Base-by-base conservation (phyloP, 345 rosid species). In the Erucastrum elatum region DNA sequence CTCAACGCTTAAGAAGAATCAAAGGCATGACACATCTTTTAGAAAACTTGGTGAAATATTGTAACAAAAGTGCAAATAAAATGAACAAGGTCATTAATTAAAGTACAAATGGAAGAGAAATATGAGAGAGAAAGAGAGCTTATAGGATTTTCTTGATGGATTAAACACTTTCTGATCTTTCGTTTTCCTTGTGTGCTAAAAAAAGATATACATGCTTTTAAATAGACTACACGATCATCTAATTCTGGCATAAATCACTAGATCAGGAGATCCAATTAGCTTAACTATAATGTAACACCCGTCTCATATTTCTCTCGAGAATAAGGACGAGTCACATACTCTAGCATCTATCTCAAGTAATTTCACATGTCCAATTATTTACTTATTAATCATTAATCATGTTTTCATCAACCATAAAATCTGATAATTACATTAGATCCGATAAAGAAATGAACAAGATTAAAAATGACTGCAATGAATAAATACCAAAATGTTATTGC, bases 121-220 rank as follows among this genome's bases (percentile, higher is more conserved):
- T 35, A 6, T 35, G 39, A 35, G 39, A 6, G 39, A 35, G 39
- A 35, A 8, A 35, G 80, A 76, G 70, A 62, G 68, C 31, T 76
- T 71, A 64, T n/a, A 16, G 66, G 72, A n/a, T 55, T 64, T 39
- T 55, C 76, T 56, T 64, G 62, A 71, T 58, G 9, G 61, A 56
- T 59, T 72, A 68, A 58, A 72, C n/a, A 72, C 9, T 59, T 78
- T 66, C 46, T 30, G 63, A 56, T 78, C 77, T 59, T 59, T 72
- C 73, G 66, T 72, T 78, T 64, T 78, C 21, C 41, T 64, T 55
- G 4, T 29, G n/a, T 27, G 9, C 68, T 72, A 72, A 78, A 59
- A 44, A 72, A 58, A 78, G 68, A 16, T 59, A 66, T 33, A 59
- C 2, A 49, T 62, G n/a, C 71, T 71, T 16, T 58, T 0, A 78